A percentile compares a stretch with the other conserved stretches of the same genome.
Evolutionary conservation across 441 rosid genomes (phyloP).

Genomic region (Erodium trifolium): DNA sequence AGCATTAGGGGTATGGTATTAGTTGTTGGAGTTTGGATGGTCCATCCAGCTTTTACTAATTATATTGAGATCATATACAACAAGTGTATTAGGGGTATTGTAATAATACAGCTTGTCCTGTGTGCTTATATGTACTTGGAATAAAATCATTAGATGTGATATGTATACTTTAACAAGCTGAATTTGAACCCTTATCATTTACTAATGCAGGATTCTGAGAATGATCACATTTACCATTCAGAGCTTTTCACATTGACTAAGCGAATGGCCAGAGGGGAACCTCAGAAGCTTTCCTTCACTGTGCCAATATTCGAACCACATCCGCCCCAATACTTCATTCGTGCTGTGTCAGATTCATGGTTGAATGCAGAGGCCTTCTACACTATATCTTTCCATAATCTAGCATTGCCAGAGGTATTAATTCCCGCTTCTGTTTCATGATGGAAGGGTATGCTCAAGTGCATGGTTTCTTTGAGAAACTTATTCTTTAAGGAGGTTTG

Average conservation of each 20-base stretch:
- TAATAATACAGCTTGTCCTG: too few species aligned
- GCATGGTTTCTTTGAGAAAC: conserved; percentile 15
- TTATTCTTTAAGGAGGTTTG: conserved; percentile 15
- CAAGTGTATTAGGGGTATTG: neutral
- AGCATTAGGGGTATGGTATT: neutral
- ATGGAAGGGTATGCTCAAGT: conserved; percentile 12
- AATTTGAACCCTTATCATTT: conserved; percentile 14
- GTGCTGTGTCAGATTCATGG: conserved; percentile 99
- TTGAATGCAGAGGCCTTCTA: conserved; percentile 89
- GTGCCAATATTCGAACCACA: conserved; percentile 99
- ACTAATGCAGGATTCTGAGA: conserved; percentile 80
- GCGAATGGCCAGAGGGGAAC: conserved; percentile 76
- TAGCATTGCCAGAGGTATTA: conserved; percentile 82
- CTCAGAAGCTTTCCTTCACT: conserved; percentile 88
- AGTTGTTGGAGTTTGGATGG: neutral
- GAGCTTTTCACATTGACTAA: conserved; percentile 93
- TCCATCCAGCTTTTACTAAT: neutral
- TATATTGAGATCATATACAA: too few species aligned
- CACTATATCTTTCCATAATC: conserved; percentile 88
- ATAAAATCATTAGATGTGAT: conserved; percentile 7
- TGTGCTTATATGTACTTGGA: neutral
- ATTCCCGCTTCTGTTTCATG: neutral
- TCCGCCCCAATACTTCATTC: conserved; percentile 96
- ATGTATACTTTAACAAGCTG: conserved; percentile 8
- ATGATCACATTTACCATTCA: conserved; percentile 96